Percentiles rank a stretch among this genome's conserved stretches.
Evolutionary conservation across 139 green algal species (phyloP).

Genomic region (Microglena sp.): DNA sequence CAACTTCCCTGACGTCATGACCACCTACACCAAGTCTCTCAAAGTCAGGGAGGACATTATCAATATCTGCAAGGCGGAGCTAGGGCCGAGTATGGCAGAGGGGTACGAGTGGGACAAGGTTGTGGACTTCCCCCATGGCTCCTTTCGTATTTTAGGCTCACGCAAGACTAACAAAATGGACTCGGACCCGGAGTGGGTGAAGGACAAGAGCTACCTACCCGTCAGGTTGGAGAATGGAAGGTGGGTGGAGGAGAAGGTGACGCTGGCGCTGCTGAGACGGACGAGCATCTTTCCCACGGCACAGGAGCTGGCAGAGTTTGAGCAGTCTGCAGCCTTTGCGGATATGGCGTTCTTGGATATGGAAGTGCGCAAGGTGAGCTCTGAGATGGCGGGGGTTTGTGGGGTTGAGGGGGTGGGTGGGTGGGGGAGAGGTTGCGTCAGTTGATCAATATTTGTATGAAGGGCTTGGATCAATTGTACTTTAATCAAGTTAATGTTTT

Average conservation of each 20-base stretch:
- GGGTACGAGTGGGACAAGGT: conserved; percentile 35
- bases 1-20: conserved; percentile 37
- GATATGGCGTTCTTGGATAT: too few relatives aligned
- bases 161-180: conserved; percentile 25
- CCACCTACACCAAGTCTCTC: conserved; percentile 25
- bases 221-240: not conserved
- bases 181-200: conserved; percentile 28
- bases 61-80: not conserved
- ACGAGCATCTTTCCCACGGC: conserved; percentile 23
- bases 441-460: too few relatives aligned
- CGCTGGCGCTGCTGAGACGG: not conserved
- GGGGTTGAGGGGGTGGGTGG: too few relatives aligned
- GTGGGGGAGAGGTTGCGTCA: too few relatives aligned
- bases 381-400: too few relatives aligned
- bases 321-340: conserved; percentile 21
- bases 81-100: not conserved
- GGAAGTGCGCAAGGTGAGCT: too few relatives aligned
- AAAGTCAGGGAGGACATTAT: conserved; percentile 21
- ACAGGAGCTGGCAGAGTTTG: conserved; percentile 17
- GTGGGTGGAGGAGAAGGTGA: conserved; percentile 12
- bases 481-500: too few relatives aligned
- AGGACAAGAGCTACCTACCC: conserved; percentile 22
- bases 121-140: conserved; percentile 45
- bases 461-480: too few relatives aligned
- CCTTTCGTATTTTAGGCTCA: conserved; percentile 36